These are phyloP conservation scores for Ricinus communis DNA, from an alignment of 345 rosid species.

Conservation along the genomic window DNA sequence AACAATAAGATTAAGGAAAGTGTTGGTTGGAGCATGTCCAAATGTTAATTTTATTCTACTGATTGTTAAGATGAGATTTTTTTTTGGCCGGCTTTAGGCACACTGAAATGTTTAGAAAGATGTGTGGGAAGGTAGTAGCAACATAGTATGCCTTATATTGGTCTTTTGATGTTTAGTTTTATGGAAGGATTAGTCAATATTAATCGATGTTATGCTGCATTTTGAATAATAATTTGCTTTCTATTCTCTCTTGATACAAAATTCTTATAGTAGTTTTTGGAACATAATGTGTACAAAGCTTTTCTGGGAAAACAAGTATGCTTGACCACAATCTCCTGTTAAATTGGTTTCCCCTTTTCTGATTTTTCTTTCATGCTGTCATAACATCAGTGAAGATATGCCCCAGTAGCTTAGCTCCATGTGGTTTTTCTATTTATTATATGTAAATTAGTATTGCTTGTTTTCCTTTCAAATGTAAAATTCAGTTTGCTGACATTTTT, in stretches of 20 bases:
- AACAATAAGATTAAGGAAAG: no score
- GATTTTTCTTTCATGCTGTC: background rate
- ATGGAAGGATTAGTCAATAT: no score
- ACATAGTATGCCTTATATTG: background rate
- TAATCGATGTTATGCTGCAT: no score
- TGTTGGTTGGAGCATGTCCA: no score
- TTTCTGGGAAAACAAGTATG: no score
- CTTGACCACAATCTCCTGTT: no score
- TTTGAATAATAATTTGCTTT: background rate
- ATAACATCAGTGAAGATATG: background rate
- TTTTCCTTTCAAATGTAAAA: background rate
- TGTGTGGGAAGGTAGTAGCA: background rate
- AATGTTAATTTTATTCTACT: no score
- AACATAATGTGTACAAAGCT: background rate
- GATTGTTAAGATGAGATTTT: no score
- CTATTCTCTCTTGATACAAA: background rate
- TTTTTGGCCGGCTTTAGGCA: no score
- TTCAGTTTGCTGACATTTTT: constrained; percentile 23
- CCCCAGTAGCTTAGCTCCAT: background rate
- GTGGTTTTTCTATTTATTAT: background rate
- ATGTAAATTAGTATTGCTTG: background rate
- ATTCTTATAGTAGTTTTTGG: background rate
- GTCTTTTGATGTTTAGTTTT: no score
- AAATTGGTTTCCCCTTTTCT: background rate
- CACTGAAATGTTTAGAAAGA: background rate